Conservation (phyloP, 2,329 filamentous ascomycete genomes). For the Alternaria gansuensis region DNA sequence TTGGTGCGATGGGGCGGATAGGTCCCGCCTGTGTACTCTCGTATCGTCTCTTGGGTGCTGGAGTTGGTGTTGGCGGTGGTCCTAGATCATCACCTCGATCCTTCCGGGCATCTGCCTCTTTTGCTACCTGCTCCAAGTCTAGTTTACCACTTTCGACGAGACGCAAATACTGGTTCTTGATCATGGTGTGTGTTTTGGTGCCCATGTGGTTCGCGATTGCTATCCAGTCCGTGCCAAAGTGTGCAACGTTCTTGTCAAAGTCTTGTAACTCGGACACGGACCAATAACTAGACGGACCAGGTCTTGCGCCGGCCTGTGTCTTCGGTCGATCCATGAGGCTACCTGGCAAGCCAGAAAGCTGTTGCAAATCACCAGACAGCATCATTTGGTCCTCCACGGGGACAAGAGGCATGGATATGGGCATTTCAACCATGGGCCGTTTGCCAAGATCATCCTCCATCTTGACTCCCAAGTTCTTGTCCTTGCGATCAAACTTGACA, state of each 20-base stretch:
- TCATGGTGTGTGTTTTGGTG: constrained; percentile 88
- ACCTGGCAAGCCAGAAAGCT: constrained; percentile 32
- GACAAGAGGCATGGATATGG: constrained; percentile 37
- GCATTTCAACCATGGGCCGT: constrained; percentile 40
- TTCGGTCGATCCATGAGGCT: constrained; percentile 50
- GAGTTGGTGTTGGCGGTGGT: constrained; percentile 59
- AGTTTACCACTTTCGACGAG: constrained; percentile 55
- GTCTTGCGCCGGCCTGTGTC: constrained; percentile 54
- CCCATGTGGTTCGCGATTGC: constrained; percentile 81
- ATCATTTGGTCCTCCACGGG: constrained; percentile 42
- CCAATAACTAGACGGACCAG: constrained; percentile 83
- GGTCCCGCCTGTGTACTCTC: constrained; percentile 53
- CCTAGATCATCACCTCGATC: constrained; percentile 58
- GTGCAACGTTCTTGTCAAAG: constrained; percentile 74
- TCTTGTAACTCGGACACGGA: constrained; percentile 82
- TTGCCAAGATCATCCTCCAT: constrained; percentile 47
- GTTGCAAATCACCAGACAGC: constrained; percentile 33
- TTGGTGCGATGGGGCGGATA: constrained; percentile 57
- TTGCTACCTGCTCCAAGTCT: constrained; percentile 55
- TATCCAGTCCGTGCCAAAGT: constrained; percentile 82
- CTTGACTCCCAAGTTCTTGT: constrained; percentile 44
- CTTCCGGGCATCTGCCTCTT: constrained; percentile 54
- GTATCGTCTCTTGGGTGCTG: constrained; percentile 59
- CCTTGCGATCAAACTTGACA: constrained; percentile 47
- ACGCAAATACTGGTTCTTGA: constrained; percentile 61